These are phyloP conservation scores for Monosporascus sp. DNA, from an alignment of 2,329 filamentous ascomycete species.

Conservation along the genomic window DNA sequence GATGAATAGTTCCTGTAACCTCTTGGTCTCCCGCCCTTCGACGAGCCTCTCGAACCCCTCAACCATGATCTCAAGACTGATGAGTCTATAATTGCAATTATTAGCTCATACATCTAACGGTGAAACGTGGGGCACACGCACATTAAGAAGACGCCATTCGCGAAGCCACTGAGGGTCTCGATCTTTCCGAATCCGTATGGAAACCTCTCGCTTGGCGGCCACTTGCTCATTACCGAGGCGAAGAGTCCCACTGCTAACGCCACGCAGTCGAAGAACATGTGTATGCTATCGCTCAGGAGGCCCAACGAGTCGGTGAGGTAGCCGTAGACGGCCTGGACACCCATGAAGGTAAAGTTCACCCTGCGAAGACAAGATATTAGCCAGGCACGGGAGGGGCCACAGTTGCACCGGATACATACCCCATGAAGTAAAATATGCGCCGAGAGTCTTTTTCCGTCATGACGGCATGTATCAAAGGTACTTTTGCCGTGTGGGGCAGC, in stretches of 20 bases:
- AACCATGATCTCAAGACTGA: constrained; percentile 93
- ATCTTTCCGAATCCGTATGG: constrained; percentile 97
- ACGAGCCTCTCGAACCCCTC: constrained; percentile 86
- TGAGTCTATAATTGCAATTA: constrained; percentile 52
- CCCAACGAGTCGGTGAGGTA: constrained; percentile 90
- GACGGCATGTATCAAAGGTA: constrained; percentile 79
- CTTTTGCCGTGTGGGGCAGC: constrained; percentile 61
- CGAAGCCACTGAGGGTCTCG: constrained; percentile 92
- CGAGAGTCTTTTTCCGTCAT: constrained; percentile 87
- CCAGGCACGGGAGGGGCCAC: neutral
- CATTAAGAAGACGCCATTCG: constrained; percentile 92
- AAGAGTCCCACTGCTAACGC: constrained; percentile 85
- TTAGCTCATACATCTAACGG: neutral
- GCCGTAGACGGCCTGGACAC: constrained; percentile 89
- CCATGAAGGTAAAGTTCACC: constrained; percentile 92
- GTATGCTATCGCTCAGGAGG: constrained; percentile 93
- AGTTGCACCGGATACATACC: constrained; percentile 44
- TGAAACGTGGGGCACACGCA: constrained; percentile 34
- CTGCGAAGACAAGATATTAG: constrained; percentile 36
- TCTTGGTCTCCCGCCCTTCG: constrained; percentile 76
- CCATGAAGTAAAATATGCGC: constrained; percentile 96
- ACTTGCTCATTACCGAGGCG: constrained; percentile 92
- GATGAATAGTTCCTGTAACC: constrained; percentile 79
- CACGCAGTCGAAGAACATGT: constrained; percentile 99
- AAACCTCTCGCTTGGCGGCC: constrained; percentile 83